These are phyloP conservation scores for Trichomonas gallinae DNA, from an alignment of 208 protist genomes.

Conservation along the genomic window DNA sequence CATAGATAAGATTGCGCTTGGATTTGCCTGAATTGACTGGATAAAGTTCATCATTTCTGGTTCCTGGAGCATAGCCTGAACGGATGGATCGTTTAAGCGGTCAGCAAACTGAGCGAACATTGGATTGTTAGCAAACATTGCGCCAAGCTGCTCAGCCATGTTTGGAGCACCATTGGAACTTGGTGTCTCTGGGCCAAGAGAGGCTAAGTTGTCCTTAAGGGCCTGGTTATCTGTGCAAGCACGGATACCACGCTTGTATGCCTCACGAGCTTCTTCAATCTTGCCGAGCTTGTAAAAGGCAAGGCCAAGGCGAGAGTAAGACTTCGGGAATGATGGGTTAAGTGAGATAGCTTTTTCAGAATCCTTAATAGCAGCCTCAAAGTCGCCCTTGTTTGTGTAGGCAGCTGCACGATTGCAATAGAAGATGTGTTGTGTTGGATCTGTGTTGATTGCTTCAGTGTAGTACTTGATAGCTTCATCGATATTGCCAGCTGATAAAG, in stretches of 20 bases:
- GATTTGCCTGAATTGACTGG: neutral
- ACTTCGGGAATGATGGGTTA: neutral
- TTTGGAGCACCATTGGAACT: neutral
- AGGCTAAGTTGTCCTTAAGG: neutral
- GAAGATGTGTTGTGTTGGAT: neutral
- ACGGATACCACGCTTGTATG: neutral
- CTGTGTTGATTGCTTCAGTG: neutral
- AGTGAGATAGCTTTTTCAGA: neutral
- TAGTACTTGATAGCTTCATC: neutral
- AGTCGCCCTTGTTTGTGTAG: neutral
- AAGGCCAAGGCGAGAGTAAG: neutral
- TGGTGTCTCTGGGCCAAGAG: neutral
- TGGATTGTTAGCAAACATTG: neutral
- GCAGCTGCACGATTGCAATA: neutral
- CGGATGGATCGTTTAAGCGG: neutral
- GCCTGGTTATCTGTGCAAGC: neutral
- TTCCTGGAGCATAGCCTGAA: neutral
- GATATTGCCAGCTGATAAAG: neutral
- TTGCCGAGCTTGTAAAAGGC: neutral
- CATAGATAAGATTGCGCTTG: neutral
- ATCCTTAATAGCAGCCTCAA: neutral
- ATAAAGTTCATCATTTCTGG: neutral
- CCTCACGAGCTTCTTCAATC: constrained; percentile 4
- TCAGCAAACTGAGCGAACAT: neutral
- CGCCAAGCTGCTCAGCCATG: neutral